Evolutionary conservation across 2,329 filamentous ascomycete species (phyloP), one percentile per base, ranked within the genome.

Genomic region (Dactylonectria macrodidyma): DNA sequence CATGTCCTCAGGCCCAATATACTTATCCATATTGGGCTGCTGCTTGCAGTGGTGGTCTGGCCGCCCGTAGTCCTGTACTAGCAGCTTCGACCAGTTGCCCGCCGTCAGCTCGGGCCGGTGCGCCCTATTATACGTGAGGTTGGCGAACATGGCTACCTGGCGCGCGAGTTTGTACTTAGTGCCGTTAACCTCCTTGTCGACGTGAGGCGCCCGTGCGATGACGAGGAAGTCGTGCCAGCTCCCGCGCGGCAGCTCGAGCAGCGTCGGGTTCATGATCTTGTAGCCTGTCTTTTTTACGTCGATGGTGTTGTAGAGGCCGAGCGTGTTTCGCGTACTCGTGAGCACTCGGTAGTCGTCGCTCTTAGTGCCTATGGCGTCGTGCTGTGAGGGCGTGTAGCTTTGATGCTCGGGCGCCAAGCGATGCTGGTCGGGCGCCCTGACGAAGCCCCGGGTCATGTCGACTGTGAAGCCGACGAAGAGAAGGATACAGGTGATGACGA

Each of bases 1-100:
- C 71, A 73, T 73, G 19, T 73, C 71, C 47, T 73, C 71, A 4
- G 71, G 71, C 1, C 71, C 71, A 30, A 73, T 73, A 57, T 74
- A 73, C 71, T 71, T 74, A 48, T 73, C 71, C 71, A 73, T 73
- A 19, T 70, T 52, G 26, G 71, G 71, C 55, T 74, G 62, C 2
- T n/a, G 46, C 54, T 66, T 71, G 71, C 71, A 73, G 60, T 73
- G 71, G 48, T 73, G 71, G 24, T 74, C 64, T 2, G 71, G 71
- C 2, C 71, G 71, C 9, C 61, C 64, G n/a, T 68, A 73, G 30
- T 71, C 71, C 46, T 73, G 69, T 12, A 74, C 58, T 3, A 73
- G 62, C 67, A 74, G 67, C 44, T 66, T 74, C 24, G 69, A 69
- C 71, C 71, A 73, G n/a, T 69, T 22, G 4, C 19, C 48, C 6